Evolutionary conservation across 441 rosid species (phyloP).

Genomic region (Cnidoscolus chayamansa): DNA sequence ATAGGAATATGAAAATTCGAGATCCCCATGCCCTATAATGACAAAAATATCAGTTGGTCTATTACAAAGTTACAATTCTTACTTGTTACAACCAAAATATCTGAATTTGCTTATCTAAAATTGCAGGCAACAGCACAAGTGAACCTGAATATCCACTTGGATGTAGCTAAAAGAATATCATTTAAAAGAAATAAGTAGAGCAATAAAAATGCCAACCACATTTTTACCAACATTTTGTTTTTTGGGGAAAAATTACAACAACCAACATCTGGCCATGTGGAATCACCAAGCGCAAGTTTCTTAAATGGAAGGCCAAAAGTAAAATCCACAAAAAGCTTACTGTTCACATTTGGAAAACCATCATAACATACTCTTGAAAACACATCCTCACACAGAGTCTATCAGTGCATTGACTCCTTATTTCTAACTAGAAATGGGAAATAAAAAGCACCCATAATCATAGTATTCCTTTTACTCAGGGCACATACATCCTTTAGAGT

Average conservation of each 20-base stretch:
- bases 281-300: not conserved
- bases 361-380: not conserved
- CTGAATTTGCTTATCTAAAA: conserved; percentile 1
- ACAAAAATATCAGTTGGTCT: not conserved
- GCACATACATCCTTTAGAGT: conserved; percentile 77
- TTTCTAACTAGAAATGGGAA: conserved; percentile 11
- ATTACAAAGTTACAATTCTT: not conserved
- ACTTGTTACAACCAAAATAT: not conserved
- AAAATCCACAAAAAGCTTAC: not conserved
- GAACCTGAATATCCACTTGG: not conserved
- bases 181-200: not conserved
- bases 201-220: not conserved
- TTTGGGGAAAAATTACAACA: not conserved
- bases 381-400: not conserved
- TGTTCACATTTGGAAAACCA: not conserved
- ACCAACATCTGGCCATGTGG: not conserved
- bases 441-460: not conserved
- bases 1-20: not conserved
- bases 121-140: not conserved
- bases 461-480: not conserved
- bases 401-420: not conserved
- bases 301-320: not conserved
- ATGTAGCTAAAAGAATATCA: not conserved
- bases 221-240: too few species aligned
- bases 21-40: not conserved